Evolutionary conservation across 495 filamentous ascomycete species (phyloP), one percentile per base, ranked within the genome.

Genomic region (Extremus antarcticus): DNA sequence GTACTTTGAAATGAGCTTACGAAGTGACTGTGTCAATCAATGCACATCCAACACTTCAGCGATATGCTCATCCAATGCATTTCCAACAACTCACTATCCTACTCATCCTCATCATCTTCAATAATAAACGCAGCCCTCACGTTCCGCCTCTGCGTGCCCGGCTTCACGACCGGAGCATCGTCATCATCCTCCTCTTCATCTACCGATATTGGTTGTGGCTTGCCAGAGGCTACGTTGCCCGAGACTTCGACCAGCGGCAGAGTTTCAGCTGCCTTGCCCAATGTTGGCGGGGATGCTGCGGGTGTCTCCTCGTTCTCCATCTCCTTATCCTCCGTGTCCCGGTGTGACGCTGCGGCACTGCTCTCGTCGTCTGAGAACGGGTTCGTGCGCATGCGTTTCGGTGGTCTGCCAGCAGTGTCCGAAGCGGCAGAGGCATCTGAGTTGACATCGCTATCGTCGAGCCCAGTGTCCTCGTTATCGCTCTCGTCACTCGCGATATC

Each of bases 121-220:
- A 79, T 55, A 51, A 81, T 63, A 55, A 81, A 80, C 22, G 76
- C 77, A 3, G 71, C 74, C 60, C 71, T 71, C 1, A 68, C 68
- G 48, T 69, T 73, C 47, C 66, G 65, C 60, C 75, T 66, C 22
- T 40, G 35, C 21, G 40, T 41, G 19, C 16, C 24, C 19, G 62
- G 51, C 35, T 60, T 64, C 19, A 20, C 15, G 15, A 64, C 23
- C 24, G 53, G 55, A 32, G 35, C 50, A 49, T 61, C 56, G 24
- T 63, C 60, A 20, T 63, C 61, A 24, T 63, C 61, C 2, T 64
- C 61, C 20, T 63, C 61, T 3, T 64, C 58, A 7, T 51, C 23
- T 35, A 16, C n/a, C 47, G 8, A 19, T 21, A 4, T 19, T 1
- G 19, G 24, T 15, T 24, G 13, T 32, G 7, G 35, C 16, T 13